phyloP scores from a whole-genome alignment of 2,329 filamentous ascomycete species.

The Arthrobotrys entomopaga region DNA sequence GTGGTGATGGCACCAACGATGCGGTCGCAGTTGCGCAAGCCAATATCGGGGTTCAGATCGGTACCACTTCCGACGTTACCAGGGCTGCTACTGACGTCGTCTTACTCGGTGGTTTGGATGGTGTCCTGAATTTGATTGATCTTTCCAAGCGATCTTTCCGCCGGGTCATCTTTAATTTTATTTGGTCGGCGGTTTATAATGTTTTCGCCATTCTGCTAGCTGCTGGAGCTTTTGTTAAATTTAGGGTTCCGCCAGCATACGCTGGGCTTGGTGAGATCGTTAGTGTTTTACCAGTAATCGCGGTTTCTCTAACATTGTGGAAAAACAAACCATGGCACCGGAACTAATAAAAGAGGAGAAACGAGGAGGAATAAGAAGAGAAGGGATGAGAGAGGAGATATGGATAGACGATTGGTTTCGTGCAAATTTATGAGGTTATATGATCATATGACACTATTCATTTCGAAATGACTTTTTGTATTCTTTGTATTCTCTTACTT shows the following conservation, averaged over 20 bases:
- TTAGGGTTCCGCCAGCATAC: slow-evolving; percentile 70
- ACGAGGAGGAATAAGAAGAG: too few relatives aligned
- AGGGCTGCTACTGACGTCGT: slow-evolving; percentile 75
- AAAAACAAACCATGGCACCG: not conserved
- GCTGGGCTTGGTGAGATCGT: slow-evolving; percentile 78
- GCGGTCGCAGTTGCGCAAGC: slow-evolving; percentile 77
- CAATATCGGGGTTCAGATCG: slow-evolving; percentile 76
- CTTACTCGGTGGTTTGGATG: slow-evolving; percentile 69
- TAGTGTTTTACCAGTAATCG: slow-evolving; percentile 76
- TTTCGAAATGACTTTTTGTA: too few relatives aligned
- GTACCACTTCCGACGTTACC: slow-evolving; percentile 72
- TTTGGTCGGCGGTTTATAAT: slow-evolving; percentile 78
- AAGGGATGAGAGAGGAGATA: too few relatives aligned
- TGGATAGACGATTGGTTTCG: too few relatives aligned
- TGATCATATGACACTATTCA: too few relatives aligned
- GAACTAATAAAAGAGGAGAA: too few relatives aligned
- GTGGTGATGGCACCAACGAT: slow-evolving; percentile 83
- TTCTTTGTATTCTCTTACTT: too few relatives aligned
- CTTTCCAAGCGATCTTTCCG: slow-evolving; percentile 63
- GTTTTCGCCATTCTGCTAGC: slow-evolving; percentile 74
- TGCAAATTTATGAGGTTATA: too few relatives aligned
- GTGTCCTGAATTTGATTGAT: slow-evolving; percentile 70
- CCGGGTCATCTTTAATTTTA: slow-evolving; percentile 75
- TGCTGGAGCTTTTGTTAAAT: slow-evolving; percentile 72
- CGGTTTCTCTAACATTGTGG: slow-evolving; percentile 63